Conservation (phyloP, 768 basidiomycete genomes). For the Suillus luteus region DNA sequence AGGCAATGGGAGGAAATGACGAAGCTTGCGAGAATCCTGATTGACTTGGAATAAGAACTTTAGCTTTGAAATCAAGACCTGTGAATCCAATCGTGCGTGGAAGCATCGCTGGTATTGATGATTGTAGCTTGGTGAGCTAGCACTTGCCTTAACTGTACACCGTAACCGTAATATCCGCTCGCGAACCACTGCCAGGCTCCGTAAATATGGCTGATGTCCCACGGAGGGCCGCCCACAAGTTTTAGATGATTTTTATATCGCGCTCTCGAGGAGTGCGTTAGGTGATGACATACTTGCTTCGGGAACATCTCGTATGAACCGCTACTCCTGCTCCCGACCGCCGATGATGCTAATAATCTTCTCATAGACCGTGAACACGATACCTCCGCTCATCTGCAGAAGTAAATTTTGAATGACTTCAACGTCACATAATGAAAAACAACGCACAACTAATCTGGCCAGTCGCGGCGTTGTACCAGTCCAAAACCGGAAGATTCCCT, state of each 20-base stretch:
- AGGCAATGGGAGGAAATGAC: constrained; percentile 25
- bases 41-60: constrained; percentile 10
- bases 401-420: background rate
- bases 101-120: background rate
- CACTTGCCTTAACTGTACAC: background rate
- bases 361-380: constrained; percentile 92
- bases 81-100: background rate
- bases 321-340: constrained; percentile 23
- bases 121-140: background rate
- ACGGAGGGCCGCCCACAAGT: background rate
- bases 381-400: constrained; percentile 84
- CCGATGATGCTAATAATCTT: constrained; percentile 63
- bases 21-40: constrained; percentile 20
- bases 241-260: background rate
- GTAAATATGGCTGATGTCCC: background rate
- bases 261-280: background rate
- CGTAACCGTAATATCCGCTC: background rate
- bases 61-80: background rate
- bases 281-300: background rate
- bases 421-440: constrained; percentile 5
- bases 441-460: constrained; percentile 70
- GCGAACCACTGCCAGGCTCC: background rate
- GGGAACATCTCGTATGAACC: background rate
- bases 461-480: constrained; percentile 93
- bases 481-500: constrained; percentile 93